These are phyloP conservation scores for Glycine latifolia DNA, from an alignment of 306 rosid genomes.

Conservation along the genomic window DNA sequence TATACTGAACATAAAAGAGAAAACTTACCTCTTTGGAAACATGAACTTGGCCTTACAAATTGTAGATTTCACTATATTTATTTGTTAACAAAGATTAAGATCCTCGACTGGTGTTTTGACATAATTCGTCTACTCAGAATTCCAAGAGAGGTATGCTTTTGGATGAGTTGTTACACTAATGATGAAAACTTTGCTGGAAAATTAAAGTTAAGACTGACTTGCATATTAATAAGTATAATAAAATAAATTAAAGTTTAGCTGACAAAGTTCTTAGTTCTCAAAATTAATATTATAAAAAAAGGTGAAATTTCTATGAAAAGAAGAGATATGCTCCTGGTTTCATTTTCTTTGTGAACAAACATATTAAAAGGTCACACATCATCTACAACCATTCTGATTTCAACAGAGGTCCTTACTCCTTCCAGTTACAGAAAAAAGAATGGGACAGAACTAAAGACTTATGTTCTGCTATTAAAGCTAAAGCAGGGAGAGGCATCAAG, in stretches of 20 bases:
- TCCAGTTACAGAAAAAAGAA: conserved; percentile 35
- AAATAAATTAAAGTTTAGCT: conserved; percentile 25
- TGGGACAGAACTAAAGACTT: conserved; percentile 8
- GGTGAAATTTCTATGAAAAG: conserved; percentile 45
- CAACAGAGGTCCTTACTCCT: conserved; percentile 23
- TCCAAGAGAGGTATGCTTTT: conserved; percentile 9
- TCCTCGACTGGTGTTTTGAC: not conserved
- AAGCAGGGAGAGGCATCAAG: conserved; percentile 33
- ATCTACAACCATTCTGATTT: conserved; percentile 42
- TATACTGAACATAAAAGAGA: not conserved
- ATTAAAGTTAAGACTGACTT: conserved; percentile 22
- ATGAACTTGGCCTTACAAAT: not conserved
- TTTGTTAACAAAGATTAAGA: conserved; percentile 9
- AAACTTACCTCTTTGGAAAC: not conserved
- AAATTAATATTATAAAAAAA: not conserved
- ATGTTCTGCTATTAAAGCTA: conserved; percentile 40
- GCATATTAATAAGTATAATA: not conserved
- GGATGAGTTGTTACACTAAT: conserved; percentile 38
- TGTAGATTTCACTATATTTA: not conserved
- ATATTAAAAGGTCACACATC: conserved; percentile 48
- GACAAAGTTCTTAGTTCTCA: conserved; percentile 41
- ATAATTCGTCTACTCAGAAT: not conserved
- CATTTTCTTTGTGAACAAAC: conserved; percentile 40
- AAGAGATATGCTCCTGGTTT: conserved; percentile 47
- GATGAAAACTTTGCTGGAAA: conserved; percentile 43